Evolutionary conservation across 23 red algal species (phyloP), one percentile per base, ranked within the genome.

Genomic region (Pyropia haitanensis): DNA sequence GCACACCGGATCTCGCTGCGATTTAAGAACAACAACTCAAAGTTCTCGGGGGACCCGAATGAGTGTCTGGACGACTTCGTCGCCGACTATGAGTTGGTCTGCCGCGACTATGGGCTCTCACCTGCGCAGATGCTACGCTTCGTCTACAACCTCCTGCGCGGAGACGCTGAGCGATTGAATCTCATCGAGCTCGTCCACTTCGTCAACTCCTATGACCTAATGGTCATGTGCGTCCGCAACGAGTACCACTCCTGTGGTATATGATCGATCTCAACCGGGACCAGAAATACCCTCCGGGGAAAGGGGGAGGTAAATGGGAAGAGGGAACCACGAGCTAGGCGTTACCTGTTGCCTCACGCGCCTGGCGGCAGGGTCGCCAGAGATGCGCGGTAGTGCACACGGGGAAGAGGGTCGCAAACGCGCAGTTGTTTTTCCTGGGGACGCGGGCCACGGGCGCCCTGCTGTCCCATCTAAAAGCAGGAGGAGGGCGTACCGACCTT

Each of bases 161-260:
- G 54, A 23, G 69, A 61, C 33, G 69, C 69, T 3, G 52, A 73
- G 20, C 29, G 65, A 2, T 69, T 58, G 1, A n/a, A 24, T 2
- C 39, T 61, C 16, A 14, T 52, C 2, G 28, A 63, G 26, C 13
- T 73, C 2, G 34, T 27, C 1, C 21, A 15, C 14, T 31, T 18
- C 18, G 54, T 30, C 1, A 18, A n/a, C 14, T 14, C 20, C 22
- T 73, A 24, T 8, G 13, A 20, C 5, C 17, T 58, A 10, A 56
- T 17, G 14, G 13, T 73, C 22, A 2, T 2, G 1, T 18, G 31
- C 30, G 1, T 60, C 14, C 30, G 49, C 22, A 33, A 73, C 15
- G 69, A 73, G 50, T 73, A 58, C 27, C 56, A 73, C 60, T 73
- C 69, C 17, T 3, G 13, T 17, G 54, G n/a, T n/a, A n/a, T n/a